Evolutionary conservation across 176 grass and related monocot genomes (phyloP), one percentile per base, ranked within the genome.

Genomic region (Thalia dealbata): DNA sequence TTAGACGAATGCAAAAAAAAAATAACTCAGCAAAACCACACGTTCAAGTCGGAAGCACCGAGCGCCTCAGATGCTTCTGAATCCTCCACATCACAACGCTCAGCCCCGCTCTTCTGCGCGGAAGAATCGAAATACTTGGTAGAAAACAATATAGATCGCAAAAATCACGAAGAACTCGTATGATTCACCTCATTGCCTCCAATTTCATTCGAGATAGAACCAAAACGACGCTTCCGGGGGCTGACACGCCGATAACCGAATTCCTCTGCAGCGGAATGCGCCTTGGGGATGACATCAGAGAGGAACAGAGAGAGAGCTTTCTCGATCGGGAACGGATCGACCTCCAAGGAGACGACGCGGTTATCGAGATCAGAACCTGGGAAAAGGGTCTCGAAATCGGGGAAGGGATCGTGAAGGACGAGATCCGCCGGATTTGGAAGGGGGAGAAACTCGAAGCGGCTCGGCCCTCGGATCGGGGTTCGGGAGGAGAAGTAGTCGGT

Each of bases 361-460:
- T 45, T 12, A 29, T 86, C 73, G 50, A 42, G 65, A 65, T 18
- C 38, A 19, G 13, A n/a, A 35, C 72, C 75, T 69, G 83, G 69
- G 32, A 77, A 69, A 38, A 60, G 19, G 30, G 71, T 75, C 48
- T 67, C 81, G 64, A 79, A 45, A 61, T 72, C 70, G n/a, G 60
- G 54, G 60, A 48, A 12, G 46, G 73, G 77, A 65, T 41, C 68
- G 23, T 44, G 61, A 74, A 52, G 82, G 72, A 26, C 41, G 9
- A 81, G 84, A 71, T 90, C 80, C 62, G 92, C 76, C 54, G 82
- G 76, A 50, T 78, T 77, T 30, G 85, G 78, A 82, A 97, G 80
- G 27, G 82, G 78, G 61, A 75, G 74, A 68, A 90, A 88, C 15
- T 70, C 78, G 59, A 89, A 73, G 52, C 62, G 38, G 64, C 26